A percentile compares a stretch with the other conserved stretches of the same genome.
Conservation (phyloP, 495 filamentous ascomycete species). For the Aspergillus wentii region DNA sequence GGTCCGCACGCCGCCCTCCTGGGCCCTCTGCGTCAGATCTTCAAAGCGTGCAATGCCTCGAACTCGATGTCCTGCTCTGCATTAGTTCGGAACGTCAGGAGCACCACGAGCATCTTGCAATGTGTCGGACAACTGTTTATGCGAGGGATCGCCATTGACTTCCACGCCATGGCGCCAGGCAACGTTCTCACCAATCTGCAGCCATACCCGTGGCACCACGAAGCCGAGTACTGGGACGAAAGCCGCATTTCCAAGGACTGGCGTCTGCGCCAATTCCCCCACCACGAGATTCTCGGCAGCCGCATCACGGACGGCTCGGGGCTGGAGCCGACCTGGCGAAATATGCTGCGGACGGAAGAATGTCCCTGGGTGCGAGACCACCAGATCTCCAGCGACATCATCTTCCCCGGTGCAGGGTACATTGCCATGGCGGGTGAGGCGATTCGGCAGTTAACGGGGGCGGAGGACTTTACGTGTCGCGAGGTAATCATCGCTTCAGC, state of each 20-base stretch:
- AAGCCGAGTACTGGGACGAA: no score
- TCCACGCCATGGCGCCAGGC: constrained; percentile 19
- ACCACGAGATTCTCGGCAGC: no score
- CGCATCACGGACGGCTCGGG: no score
- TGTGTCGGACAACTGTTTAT: constrained; percentile 25
- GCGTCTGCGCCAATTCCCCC: no score
- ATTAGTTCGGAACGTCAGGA: constrained; percentile 16
- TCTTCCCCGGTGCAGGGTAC: constrained; percentile 38
- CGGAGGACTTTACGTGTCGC: no score
- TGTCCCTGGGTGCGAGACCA: no score
- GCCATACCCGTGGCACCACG: no score
- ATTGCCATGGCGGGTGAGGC: constrained; percentile 45
- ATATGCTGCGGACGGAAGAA: constrained; percentile 2
- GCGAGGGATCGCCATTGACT: constrained; percentile 13
- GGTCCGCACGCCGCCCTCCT: constrained; percentile 32
- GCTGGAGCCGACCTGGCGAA: no score
- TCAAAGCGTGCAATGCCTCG: constrained; percentile 4
- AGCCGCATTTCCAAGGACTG: no score
- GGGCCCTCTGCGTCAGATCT: no score
- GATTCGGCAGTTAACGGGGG: constrained; percentile 26
- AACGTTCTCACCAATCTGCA: no score
- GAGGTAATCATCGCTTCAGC: no score
- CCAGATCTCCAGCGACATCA: constrained; percentile 18
- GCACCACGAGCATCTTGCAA: constrained; percentile 12
- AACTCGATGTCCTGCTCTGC: constrained; percentile 16